Percentiles rank a stretch among this genome's conserved stretches.
Evolutionary conservation across 345 rosid species (phyloP).

Genomic region (Noccaea bulbosa): DNA sequence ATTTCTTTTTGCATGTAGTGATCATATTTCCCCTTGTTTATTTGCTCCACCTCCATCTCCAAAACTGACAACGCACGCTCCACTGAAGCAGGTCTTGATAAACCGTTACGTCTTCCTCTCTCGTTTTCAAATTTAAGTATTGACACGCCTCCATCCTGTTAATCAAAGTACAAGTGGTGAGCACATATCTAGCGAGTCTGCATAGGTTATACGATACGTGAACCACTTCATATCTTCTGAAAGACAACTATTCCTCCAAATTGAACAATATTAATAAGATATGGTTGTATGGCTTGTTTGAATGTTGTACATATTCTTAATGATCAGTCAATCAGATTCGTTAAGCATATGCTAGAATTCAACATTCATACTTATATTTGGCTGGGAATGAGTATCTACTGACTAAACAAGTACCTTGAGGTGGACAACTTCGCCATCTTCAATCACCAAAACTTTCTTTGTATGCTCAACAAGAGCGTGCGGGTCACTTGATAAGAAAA

Average conservation of each 20-base stretch:
- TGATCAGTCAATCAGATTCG: constrained; percentile 11
- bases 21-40: constrained; percentile 85
- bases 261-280: not conserved
- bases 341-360: not conserved
- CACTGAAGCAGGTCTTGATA: constrained; percentile 78
- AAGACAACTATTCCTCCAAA: constrained; percentile 4
- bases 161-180: constrained; percentile 8
- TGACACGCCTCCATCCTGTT: constrained; percentile 87
- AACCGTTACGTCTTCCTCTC: constrained; percentile 58
- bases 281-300: not conserved
- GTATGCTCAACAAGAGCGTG: constrained; percentile 94
- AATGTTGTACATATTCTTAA: constrained; percentile 2
- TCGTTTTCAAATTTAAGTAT: constrained; percentile 77
- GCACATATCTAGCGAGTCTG: constrained; percentile 4
- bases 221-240: constrained; percentile 5
- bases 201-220: not conserved
- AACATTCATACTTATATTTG: not conserved
- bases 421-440: constrained; percentile 89
- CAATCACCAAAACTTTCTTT: constrained; percentile 81
- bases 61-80: constrained; percentile 93
- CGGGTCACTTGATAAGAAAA: constrained; percentile 87
- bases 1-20: constrained; percentile 99
- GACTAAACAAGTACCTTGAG: constrained; percentile 60
- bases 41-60: constrained; percentile 98
- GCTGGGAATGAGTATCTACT: constrained; percentile 6